Conservation (phyloP, 2,329 filamentous ascomycete genomes). For the Penicillium sp. region DNA sequence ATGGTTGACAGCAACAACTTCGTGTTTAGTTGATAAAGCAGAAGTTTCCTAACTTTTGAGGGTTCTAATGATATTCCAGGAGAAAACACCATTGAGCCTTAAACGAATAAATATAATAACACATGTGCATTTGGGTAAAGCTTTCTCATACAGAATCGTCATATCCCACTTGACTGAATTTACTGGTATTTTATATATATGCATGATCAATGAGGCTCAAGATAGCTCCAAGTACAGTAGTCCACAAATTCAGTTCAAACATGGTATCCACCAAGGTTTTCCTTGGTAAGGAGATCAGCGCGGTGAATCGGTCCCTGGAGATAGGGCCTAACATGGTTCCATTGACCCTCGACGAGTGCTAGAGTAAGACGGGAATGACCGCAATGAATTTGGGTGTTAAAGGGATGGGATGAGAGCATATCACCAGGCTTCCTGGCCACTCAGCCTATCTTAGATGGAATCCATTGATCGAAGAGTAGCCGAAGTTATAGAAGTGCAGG, state of each 20-base stretch:
- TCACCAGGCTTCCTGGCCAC: constrained; percentile 54
- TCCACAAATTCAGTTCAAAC: background rate
- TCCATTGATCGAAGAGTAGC: no score
- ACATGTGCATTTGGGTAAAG: no score
- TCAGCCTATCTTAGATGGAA: background rate
- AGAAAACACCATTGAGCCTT: no score
- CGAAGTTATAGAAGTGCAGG: no score
- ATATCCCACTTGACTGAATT: no score
- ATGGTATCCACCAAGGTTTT: no score
- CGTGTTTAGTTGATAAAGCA: no score
- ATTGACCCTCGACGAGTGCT: constrained; percentile 38
- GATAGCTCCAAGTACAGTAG: background rate
- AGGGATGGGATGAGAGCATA: constrained; percentile 54
- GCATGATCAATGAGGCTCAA: background rate
- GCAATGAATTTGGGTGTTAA: constrained; percentile 48
- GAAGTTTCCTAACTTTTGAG: no score
- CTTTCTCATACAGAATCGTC: no score
- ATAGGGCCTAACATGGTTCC: constrained; percentile 42
- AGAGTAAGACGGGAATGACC: constrained; percentile 48
- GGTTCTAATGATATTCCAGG: no score
- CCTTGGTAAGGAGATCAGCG: background rate
- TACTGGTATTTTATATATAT: background rate
- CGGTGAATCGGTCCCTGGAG: constrained; percentile 2
- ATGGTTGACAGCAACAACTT: no score
- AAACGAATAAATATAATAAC: no score